phyloP scores from a whole-genome alignment of 2,329 filamentous ascomycete genomes.

The Apiospora rasikravindrae region DNA sequence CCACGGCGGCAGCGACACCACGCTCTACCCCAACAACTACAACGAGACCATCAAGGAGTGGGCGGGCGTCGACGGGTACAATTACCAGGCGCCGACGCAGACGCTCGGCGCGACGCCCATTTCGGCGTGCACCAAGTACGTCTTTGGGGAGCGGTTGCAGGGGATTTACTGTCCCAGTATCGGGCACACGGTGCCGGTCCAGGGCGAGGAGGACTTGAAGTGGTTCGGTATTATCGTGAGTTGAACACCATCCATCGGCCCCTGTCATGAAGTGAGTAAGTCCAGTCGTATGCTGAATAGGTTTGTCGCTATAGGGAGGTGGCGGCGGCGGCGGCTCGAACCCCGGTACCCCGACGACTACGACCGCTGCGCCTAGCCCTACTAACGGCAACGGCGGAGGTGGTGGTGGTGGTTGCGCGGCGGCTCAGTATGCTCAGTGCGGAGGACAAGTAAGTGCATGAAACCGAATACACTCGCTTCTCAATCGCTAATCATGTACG shows the following conservation, averaged over 20 bases:
- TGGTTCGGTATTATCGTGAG: constrained; percentile 31
- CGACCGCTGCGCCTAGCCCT: constrained; percentile 7
- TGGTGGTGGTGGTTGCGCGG: background rate
- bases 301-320: background rate
- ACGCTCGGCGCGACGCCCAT: constrained; percentile 27
- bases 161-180: constrained; percentile 30
- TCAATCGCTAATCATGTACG: background rate
- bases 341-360: constrained; percentile 2
- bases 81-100: constrained; percentile 23
- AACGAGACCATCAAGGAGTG: constrained; percentile 43
- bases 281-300: background rate
- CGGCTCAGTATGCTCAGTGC: constrained; percentile 14
- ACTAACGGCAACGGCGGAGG: constrained; percentile 13
- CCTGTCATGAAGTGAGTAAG: background rate
- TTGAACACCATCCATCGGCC: background rate
- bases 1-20: constrained; percentile 41
- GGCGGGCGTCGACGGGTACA: constrained; percentile 44
- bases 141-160: constrained; percentile 31
- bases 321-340: background rate
- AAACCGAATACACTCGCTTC: too few relatives aligned
- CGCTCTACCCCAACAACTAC: constrained; percentile 36
- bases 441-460: background rate
- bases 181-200: constrained; percentile 28
- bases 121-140: constrained; percentile 29
- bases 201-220: constrained; percentile 31